phyloP scores from a whole-genome alignment of 2,329 filamentous ascomycete species.

The Cladorrhinum sp. region DNA sequence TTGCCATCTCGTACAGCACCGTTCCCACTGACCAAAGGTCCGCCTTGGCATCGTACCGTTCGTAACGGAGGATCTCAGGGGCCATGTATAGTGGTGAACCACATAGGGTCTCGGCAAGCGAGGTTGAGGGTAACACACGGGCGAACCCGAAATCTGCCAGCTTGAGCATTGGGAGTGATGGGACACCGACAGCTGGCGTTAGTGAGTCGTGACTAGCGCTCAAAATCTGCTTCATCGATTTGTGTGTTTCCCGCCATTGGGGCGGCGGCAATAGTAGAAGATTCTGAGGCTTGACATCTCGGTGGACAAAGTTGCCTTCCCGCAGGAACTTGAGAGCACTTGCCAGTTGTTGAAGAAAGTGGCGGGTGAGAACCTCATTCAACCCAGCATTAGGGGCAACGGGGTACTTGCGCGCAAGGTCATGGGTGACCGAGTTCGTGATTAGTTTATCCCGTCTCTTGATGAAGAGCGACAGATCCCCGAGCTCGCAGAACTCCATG shows the following conservation, averaged over 20 bases:
- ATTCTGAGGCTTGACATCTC: conserved; percentile 97
- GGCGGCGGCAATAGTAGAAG: conserved; percentile 82
- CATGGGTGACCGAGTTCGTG: conserved; percentile 75
- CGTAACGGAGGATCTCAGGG: conserved; percentile 92
- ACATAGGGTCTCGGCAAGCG: conserved; percentile 91
- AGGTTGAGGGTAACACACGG: conserved; percentile 82
- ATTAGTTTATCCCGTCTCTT: conserved; percentile 83
- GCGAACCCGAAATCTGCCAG: conserved; percentile 99
- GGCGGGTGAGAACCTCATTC: conserved; percentile 92
- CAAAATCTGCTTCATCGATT: conserved; percentile 67
- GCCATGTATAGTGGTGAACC: conserved; percentile 98
- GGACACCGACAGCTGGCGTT: conserved; percentile 75
- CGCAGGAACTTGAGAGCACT: conserved; percentile 90
- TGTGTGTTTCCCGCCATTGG: conserved; percentile 62
- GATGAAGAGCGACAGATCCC: conserved; percentile 92
- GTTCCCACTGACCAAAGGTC: conserved; percentile 98
- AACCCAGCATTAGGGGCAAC: conserved; percentile 79
- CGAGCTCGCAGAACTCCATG: conserved; percentile 98
- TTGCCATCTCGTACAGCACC: conserved; percentile 93
- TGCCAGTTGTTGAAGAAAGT: conserved; percentile 92
- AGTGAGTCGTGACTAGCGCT: conserved; percentile 75
- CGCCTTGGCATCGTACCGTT: conserved; percentile 95
- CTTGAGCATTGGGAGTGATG: conserved; percentile 91
- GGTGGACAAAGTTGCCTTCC: conserved; percentile 83
- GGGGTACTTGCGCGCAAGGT: conserved; percentile 92